Conservation (phyloP, 352 stramenopile species). For the Phytophthora kernoviae region DNA sequence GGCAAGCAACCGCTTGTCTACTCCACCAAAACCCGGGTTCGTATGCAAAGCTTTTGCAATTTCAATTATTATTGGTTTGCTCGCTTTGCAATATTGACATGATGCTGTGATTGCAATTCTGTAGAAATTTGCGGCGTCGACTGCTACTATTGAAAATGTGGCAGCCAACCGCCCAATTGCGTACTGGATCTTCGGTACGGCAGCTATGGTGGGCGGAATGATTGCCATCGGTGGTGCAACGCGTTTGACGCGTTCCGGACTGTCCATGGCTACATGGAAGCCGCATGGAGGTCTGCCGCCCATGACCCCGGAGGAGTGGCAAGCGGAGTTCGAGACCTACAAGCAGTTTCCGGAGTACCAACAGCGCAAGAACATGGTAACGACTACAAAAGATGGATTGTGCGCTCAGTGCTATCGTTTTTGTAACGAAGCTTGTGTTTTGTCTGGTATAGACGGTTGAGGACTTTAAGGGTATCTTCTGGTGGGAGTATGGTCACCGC, state of each 20-base stretch:
- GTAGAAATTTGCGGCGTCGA: conserved; percentile 55
- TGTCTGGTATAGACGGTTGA: conserved; percentile 85
- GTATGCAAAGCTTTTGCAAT: conserved; percentile 26
- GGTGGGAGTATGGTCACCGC: conserved; percentile 95
- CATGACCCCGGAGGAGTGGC: conserved; percentile 93
- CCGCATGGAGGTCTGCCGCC: conserved; percentile 93
- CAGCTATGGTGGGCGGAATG: conserved; percentile 95
- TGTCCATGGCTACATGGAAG: conserved; percentile 99
- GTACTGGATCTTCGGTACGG: conserved; percentile 96
- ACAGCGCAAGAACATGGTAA: conserved; percentile 92
- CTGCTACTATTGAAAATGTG: conserved; percentile 81
- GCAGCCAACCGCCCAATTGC: conserved; percentile 85
- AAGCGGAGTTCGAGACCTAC: conserved; percentile 97
- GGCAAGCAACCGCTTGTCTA: conserved; percentile 60
- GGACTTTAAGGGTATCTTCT: conserved; percentile 99
- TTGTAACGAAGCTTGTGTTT: background rate
- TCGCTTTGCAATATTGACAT: conserved; percentile 9
- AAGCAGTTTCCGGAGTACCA: conserved; percentile 98
- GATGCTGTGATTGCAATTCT: conserved; percentile 17
- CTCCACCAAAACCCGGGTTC: conserved; percentile 75
- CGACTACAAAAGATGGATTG: conserved; percentile 5
- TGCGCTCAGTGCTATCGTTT: conserved; percentile 4
- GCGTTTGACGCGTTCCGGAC: conserved; percentile 95
- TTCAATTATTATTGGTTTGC: conserved; percentile 4
- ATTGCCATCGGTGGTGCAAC: conserved; percentile 98